Evolutionary conservation across 2,329 filamentous ascomycete genomes (phyloP).

Genomic region (Colletotrichum liaoningense): DNA sequence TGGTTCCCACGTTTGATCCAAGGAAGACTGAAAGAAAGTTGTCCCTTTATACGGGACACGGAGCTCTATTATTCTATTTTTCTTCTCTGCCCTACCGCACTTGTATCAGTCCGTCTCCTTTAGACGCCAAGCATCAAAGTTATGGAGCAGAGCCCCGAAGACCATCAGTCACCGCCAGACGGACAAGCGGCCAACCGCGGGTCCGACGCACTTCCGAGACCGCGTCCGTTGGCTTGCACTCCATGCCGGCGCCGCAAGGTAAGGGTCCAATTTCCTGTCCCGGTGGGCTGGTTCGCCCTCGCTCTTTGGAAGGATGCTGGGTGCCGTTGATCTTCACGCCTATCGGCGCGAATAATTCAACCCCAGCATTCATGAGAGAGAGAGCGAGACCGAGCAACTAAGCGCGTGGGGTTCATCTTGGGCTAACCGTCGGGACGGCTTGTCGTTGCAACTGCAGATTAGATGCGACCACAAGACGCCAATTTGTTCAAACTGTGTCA

Average conservation of each 20-base stretch:
- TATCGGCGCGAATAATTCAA: not conserved
- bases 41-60: not conserved
- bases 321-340: not conserved
- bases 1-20: not conserved
- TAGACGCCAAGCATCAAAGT: slow-evolving; percentile 3
- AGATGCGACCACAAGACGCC: slow-evolving; percentile 32
- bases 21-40: not conserved
- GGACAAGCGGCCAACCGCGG: slow-evolving; percentile 32
- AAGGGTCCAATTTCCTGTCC: slow-evolving; percentile 5
- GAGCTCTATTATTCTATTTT: not conserved
- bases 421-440: slow-evolving; percentile 26
- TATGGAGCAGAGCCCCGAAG: slow-evolving; percentile 35
- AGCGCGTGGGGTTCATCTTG: not conserved
- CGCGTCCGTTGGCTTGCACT: slow-evolving; percentile 34
- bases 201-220: slow-evolving; percentile 35
- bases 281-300: not conserved
- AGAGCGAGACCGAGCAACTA: not conserved
- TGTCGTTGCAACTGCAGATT: slow-evolving; percentile 22
- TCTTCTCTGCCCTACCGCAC: not conserved
- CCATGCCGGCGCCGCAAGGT: slow-evolving; percentile 35
- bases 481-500: slow-evolving; percentile 30
- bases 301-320: not conserved
- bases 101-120: slow-evolving; percentile 17
- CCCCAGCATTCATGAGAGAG: not conserved
- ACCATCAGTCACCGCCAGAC: slow-evolving; percentile 28